Percentiles rank a stretch among this genome's conserved stretches.
Conservation (phyloP, 2,329 filamentous ascomycete genomes). For the Pseudogymnoascus sp. region DNA sequence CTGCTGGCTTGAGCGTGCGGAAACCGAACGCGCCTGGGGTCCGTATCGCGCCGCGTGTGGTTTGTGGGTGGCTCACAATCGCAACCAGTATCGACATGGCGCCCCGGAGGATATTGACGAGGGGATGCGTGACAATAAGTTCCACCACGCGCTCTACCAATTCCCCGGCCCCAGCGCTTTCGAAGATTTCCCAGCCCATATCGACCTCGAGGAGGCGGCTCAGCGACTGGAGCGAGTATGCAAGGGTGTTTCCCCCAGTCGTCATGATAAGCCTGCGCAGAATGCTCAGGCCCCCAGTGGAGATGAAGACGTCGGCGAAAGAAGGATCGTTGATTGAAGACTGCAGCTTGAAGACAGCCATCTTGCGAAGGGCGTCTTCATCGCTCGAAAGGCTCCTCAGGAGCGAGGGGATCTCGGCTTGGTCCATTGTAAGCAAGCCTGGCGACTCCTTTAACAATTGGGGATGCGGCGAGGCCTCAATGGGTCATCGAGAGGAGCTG, state of each 20-base stretch:
- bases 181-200: slow-evolving; percentile 92
- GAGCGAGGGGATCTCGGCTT: slow-evolving; percentile 58
- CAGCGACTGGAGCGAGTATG: slow-evolving; percentile 87
- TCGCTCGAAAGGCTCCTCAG: slow-evolving; percentile 57
- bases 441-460: not conserved
- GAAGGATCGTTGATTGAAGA: slow-evolving; percentile 89
- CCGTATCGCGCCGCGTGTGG: slow-evolving; percentile 36
- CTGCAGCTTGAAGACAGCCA: slow-evolving; percentile 98
- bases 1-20: slow-evolving; percentile 81
- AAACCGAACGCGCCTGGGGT: slow-evolving; percentile 68
- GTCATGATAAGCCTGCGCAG: slow-evolving; percentile 76
- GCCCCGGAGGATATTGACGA: slow-evolving; percentile 94
- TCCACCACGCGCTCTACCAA: slow-evolving; percentile 74
- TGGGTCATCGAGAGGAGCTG: slow-evolving; percentile 1
- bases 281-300: slow-evolving; percentile 73
- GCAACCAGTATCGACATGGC: slow-evolving; percentile 95
- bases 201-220: slow-evolving; percentile 85
- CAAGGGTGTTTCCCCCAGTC: slow-evolving; percentile 85
- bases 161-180: slow-evolving; percentile 53
- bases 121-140: slow-evolving; percentile 84
- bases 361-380: slow-evolving; percentile 89
- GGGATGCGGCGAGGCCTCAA: slow-evolving; percentile 1
- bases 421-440: slow-evolving; percentile 43
- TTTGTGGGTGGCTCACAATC: slow-evolving; percentile 78
- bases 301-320: slow-evolving; percentile 94